These are phyloP conservation scores for Entomophthora muscae DNA, from an alignment of 371 early-diverging fungal genomes.

Conservation along the genomic window DNA sequence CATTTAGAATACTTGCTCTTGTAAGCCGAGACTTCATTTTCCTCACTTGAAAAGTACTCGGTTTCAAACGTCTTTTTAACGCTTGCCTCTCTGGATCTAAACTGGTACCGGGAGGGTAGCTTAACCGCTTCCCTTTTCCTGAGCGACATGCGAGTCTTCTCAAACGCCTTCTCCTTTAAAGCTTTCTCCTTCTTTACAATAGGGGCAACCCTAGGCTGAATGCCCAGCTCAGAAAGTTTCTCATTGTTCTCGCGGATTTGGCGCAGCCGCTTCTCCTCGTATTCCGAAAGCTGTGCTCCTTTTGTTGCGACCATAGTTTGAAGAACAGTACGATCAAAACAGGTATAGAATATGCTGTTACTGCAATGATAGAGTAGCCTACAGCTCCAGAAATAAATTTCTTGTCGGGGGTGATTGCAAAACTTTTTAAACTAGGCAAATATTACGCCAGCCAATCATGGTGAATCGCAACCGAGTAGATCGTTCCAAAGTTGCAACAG, in stretches of 20 bases:
- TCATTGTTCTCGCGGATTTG: slow-evolving; percentile 8
- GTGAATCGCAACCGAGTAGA: too few relatives aligned
- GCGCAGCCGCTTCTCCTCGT: slow-evolving; percentile 7
- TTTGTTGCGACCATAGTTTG: neutral
- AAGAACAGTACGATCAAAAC: too few relatives aligned
- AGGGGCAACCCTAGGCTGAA: neutral
- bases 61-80: neutral
- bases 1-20: neutral
- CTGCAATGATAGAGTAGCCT: too few relatives aligned
- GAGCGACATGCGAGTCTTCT: neutral
- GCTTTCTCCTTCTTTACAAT: neutral
- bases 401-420: too few relatives aligned
- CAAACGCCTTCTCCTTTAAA: neutral
- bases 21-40: neutral
- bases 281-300: neutral
- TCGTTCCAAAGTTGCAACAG: too few relatives aligned
- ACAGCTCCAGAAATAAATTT: too few relatives aligned
- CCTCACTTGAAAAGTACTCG: neutral
- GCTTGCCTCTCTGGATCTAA: neutral
- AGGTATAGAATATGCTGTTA: too few relatives aligned
- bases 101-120: neutral
- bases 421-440: too few relatives aligned
- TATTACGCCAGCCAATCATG: too few relatives aligned
- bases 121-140: neutral
- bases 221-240: slow-evolving; percentile 8